Conservation (phyloP, 192 early-diverging fungal species). For the Umbelopsis isabellina region DNA sequence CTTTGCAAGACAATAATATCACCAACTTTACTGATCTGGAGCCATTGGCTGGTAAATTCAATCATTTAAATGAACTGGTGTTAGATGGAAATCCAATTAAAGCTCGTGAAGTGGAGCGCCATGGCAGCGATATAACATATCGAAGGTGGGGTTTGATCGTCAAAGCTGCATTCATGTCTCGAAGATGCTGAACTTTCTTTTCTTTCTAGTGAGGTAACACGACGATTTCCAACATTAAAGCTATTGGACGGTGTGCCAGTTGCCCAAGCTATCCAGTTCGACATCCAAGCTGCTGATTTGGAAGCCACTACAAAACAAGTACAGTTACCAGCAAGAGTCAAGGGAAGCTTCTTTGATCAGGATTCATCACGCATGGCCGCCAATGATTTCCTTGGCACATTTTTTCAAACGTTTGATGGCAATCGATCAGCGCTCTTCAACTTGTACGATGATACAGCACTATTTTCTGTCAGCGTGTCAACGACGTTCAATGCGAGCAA, state of each 20-base stretch:
- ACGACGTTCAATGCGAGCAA: constrained; percentile 19
- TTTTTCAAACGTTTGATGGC: constrained; percentile 44
- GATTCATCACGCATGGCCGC: constrained; percentile 35
- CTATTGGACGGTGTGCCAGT: constrained; percentile 41
- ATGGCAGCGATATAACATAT: constrained; percentile 41
- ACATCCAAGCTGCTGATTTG: constrained; percentile 15
- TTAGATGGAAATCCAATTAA: constrained; percentile 46
- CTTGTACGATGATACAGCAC: constrained; percentile 43
- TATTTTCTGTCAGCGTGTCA: constrained; percentile 42
- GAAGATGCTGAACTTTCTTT: background rate
- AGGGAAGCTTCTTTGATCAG: constrained; percentile 47
- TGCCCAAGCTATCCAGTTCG: constrained; percentile 38
- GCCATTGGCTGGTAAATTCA: constrained; percentile 36
- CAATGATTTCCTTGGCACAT: constrained; percentile 46
- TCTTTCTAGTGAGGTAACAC: constrained; percentile 29
- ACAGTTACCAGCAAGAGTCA: constrained; percentile 32
- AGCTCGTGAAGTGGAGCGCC: constrained; percentile 21
- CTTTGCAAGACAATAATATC: constrained; percentile 50
- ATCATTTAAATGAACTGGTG: constrained; percentile 40
- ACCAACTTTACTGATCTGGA: constrained; percentile 36
- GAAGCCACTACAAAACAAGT: constrained; percentile 6
- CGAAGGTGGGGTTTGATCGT: constrained; percentile 18
- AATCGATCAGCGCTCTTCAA: constrained; percentile 41
- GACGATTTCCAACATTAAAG: constrained; percentile 44
- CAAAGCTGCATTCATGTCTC: background rate